Conservation (phyloP, 805 yeast genomes). For the Candida peoriensis region DNA sequence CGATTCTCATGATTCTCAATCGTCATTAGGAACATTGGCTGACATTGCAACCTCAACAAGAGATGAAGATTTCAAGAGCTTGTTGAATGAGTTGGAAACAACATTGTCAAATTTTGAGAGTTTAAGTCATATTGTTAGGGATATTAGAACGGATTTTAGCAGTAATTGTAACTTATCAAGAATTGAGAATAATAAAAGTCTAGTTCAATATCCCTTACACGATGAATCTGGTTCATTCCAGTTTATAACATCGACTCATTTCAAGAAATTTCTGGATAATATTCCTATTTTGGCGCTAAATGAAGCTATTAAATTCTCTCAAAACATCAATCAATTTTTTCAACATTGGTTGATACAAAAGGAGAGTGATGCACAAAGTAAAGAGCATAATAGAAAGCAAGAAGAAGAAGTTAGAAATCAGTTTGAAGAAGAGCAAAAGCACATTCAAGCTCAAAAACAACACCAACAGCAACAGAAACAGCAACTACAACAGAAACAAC, state of each 20-base stretch:
- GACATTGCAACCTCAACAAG: conserved; percentile 19
- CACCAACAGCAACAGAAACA: background rate
- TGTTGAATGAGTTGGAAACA: conserved; percentile 10
- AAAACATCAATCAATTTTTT: conserved; percentile 7
- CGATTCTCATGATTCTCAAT: conserved; percentile 22
- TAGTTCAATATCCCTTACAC: background rate
- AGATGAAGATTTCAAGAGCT: background rate
- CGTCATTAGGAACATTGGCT: conserved; percentile 21
- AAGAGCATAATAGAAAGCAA: background rate
- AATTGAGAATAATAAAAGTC: background rate
- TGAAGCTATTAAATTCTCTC: conserved; percentile 4
- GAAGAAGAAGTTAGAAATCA: conserved; percentile 3
- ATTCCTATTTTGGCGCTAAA: conserved; percentile 7
- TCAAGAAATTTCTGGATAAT: conserved; percentile 8
- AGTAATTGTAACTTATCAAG: conserved; percentile 7
- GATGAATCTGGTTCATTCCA: conserved; percentile 2
- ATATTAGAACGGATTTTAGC: conserved; percentile 17
- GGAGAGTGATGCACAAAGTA: background rate
- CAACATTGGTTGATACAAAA: conserved; percentile 10
- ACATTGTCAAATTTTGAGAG: conserved; percentile 9
- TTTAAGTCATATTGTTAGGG: conserved; percentile 12
- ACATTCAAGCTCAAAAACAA: background rate
- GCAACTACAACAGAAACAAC: background rate
- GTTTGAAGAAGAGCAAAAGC: conserved; percentile 1
- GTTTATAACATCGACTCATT: conserved; percentile 1